phyloP scores from a whole-genome alignment of 768 basidiomycete species.

The Terana coerulea region DNA sequence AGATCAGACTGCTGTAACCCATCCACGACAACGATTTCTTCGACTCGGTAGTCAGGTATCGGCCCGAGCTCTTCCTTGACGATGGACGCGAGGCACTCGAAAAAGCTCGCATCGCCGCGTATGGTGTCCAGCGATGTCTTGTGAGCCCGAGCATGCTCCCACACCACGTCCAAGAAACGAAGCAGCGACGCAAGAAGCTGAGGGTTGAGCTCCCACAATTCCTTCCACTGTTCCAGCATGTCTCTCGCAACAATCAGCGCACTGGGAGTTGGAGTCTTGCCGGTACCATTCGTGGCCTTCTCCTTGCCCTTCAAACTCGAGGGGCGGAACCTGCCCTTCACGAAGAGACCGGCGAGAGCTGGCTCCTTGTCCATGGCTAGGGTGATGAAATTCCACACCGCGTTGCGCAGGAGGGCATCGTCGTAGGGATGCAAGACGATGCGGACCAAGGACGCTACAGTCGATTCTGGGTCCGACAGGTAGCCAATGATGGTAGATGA shows the following conservation, averaged over 20 bases:
- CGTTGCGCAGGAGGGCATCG: conserved; percentile 63
- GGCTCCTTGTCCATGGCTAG: conserved; percentile 84
- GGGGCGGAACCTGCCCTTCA: conserved; percentile 65
- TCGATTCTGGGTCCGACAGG: conserved; percentile 71
- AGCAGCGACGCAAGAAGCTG: conserved; percentile 70
- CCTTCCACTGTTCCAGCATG: conserved; percentile 65
- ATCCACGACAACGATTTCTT: conserved; percentile 44
- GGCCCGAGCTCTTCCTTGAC: conserved; percentile 70
- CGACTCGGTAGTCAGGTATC: conserved; percentile 61
- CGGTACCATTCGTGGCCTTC: conserved; percentile 28
- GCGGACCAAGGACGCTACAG: conserved; percentile 60
- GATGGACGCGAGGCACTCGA: conserved; percentile 64
- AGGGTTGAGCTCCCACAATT: conserved; percentile 75
- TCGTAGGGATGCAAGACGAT: conserved; percentile 80
- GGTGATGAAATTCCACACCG: conserved; percentile 82
- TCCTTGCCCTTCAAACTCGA: conserved; percentile 39
- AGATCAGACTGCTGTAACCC: conserved; percentile 49
- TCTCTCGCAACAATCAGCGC: conserved; percentile 68
- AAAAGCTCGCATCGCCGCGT: conserved; percentile 58
- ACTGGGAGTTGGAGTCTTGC: conserved; percentile 37
- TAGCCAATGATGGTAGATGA: conserved; percentile 76
- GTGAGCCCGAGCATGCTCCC: conserved; percentile 80
- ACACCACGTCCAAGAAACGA: conserved; percentile 71
- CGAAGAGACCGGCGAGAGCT: conserved; percentile 75
- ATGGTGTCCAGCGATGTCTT: conserved; percentile 51